Evolutionary conservation across 306 rosid genomes (phyloP), one percentile per base, ranked within the genome.

Genomic region (Lagenaria siceraria): DNA sequence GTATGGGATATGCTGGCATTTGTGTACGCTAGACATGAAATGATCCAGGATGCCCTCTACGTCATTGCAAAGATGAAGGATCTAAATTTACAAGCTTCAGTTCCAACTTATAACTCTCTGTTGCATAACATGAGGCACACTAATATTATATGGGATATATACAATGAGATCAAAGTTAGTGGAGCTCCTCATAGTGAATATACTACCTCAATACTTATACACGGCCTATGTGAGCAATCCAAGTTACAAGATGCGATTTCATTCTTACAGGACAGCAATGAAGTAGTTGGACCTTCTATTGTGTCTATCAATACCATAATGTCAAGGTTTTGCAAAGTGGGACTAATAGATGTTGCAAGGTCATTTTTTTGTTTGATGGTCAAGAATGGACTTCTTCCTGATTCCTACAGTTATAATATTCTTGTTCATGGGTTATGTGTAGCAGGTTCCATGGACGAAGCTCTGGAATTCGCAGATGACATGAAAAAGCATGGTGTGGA

Each of bases 401-500:
- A 85, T 83, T 83, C 84, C 7, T 87, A 85, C 82, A 87, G 90
- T 83, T 87, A 83, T 70, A 87, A 87, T 79, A 85, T 87, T 79
- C 86, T 87, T 69, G 81, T 87, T 77, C 90, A 85, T 81, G 90
- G 90, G 77, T 78, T 85, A 58, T 87, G 84, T 77, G 76, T 85
- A 81, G 90, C 88, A 68, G 88, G 90, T 74, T 87, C 84, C 21
- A 73, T 87, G 87, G 84, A 87, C 15, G 85, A 87, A 83, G 90
- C 88, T 19, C 77, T 87, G 66, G 80, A 62, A 69, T 74, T 85
- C 78, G 75, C 81, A 70, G 71, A 83, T 62, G 87, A 85, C 79
- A 87, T 85, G 90, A 86, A 83, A 80, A 85, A 74, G 84, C 86
- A 87, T 75, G 90, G 87, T 21, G 51, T 81, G 48, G 77, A 75